Conservation (phyloP, 1,284 basidiomycete species). For the Phellopilus nigrolimitatus region DNA sequence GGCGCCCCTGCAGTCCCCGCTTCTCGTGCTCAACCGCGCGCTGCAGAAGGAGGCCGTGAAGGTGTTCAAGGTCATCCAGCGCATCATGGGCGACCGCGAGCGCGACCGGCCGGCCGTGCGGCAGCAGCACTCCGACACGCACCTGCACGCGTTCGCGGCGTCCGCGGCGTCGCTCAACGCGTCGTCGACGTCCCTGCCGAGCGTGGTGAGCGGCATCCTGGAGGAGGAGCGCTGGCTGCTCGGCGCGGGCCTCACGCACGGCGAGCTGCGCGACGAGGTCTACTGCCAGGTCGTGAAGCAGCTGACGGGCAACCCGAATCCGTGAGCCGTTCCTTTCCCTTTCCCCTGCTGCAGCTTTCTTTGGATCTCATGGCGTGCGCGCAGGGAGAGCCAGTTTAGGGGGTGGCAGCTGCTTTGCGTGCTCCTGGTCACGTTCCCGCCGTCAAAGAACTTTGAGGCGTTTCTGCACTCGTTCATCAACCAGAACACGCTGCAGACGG, state of each 20-base stretch:
- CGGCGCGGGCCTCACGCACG: constrained; percentile 67
- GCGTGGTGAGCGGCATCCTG: constrained; percentile 41
- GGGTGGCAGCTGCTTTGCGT: constrained; percentile 93
- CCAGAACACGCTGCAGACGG: constrained; percentile 56
- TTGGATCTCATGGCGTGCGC: constrained; percentile 3
- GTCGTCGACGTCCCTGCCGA: constrained; percentile 50
- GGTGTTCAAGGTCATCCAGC: constrained; percentile 84
- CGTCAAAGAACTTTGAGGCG: constrained; percentile 84
- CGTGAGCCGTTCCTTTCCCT: constrained; percentile 42
- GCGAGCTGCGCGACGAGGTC: constrained; percentile 86
- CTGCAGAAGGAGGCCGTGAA: constrained; percentile 75
- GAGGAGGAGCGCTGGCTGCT: constrained; percentile 88
- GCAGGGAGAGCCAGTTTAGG: constrained; percentile 76
- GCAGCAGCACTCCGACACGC: constrained; percentile 30
- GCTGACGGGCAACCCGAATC: constrained; percentile 73
- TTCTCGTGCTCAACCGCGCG: constrained; percentile 63
- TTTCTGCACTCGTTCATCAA: constrained; percentile 77
- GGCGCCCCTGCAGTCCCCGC: constrained; percentile 63
- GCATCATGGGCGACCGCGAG: constrained; percentile 88
- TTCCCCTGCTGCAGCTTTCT: background rate
- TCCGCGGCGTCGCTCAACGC: constrained; percentile 37
- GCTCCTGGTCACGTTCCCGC: constrained; percentile 81
- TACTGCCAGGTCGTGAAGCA: constrained; percentile 93
- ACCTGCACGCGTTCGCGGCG: constrained; percentile 35
- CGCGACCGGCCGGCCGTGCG: constrained; percentile 53